These are phyloP conservation scores for Manihot esculenta DNA, from an alignment of 441 rosid genomes.

Conservation along the genomic window DNA sequence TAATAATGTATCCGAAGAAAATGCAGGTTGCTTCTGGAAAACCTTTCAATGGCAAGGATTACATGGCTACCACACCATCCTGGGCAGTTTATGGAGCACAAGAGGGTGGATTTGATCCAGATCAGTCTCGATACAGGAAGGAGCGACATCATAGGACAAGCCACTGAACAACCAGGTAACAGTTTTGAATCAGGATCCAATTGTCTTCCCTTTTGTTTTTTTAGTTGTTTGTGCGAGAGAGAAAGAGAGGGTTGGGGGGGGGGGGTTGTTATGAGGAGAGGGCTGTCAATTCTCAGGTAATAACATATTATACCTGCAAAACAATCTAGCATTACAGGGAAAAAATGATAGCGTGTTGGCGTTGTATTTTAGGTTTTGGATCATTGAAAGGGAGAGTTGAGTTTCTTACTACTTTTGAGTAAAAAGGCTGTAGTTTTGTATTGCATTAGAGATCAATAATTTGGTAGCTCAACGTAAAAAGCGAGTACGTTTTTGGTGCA, in stretches of 20 bases:
- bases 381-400: background rate
- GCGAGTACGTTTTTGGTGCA: background rate
- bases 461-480: background rate
- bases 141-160: conserved; percentile 80
- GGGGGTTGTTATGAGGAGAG: too few relatives aligned
- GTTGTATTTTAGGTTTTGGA: background rate
- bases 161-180: conserved; percentile 30
- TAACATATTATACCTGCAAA: background rate
- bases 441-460: background rate
- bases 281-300: background rate
- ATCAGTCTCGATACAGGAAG: conserved; percentile 72
- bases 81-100: conserved; percentile 93
- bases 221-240: too few relatives aligned
- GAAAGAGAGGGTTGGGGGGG: too few relatives aligned
- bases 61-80: conserved; percentile 80
- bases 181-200: conserved; percentile 14
- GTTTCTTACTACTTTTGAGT: background rate
- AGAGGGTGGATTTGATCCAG: conserved; percentile 94
- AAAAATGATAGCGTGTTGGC: background rate
- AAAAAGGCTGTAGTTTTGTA: background rate
- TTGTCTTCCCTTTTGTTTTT: conserved; percentile 5
- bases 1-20: conserved; percentile 12
- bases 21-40: conserved; percentile 80
- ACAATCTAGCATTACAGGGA: conserved; percentile 13
- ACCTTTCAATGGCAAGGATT: conserved; percentile 72